phyloP scores from a whole-genome alignment of 2,329 filamentous ascomycete species.

The Berkeleyomyces rouxiae region DNA sequence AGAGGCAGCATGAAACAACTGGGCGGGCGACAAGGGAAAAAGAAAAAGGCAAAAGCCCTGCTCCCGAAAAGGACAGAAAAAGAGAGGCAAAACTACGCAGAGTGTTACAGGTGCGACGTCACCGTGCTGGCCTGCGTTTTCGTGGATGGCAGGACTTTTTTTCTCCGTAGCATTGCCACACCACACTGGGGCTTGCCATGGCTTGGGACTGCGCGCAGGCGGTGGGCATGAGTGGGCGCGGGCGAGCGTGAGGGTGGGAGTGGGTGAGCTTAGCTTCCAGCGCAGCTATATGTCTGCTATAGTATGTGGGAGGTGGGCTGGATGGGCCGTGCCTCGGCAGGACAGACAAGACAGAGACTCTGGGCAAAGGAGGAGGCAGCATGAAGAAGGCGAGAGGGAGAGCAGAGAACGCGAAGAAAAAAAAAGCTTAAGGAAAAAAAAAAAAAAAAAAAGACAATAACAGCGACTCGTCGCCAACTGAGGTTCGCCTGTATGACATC shows the following conservation, averaged over 20 bases:
- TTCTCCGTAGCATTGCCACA: neutral
- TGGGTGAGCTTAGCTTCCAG: neutral
- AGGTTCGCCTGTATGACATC: too few relatives aligned
- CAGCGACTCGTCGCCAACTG: too few relatives aligned
- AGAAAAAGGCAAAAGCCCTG: neutral
- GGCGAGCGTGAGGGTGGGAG: neutral
- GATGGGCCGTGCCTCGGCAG: neutral
- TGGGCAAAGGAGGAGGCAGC: too few relatives aligned
- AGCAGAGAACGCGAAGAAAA: too few relatives aligned
- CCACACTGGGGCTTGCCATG: neutral
- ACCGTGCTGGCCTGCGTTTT: neutral
- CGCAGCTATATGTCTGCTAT: neutral
- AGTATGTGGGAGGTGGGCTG: neutral
- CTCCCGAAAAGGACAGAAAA: neutral
- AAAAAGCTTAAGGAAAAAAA: too few relatives aligned
- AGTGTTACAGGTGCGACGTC: neutral
- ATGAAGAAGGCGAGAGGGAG: too few relatives aligned
- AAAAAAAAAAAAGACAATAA: too few relatives aligned
- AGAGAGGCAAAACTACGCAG: neutral
- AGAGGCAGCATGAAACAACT: too few relatives aligned
- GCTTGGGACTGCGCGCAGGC: neutral
- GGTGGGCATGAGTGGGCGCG: neutral
- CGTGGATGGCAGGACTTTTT: neutral
- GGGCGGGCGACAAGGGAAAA: neutral
- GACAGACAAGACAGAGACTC: neutral